These are phyloP conservation scores for Podaxis pistillaris DNA, from an alignment of 768 basidiomycete genomes.

Conservation along the genomic window DNA sequence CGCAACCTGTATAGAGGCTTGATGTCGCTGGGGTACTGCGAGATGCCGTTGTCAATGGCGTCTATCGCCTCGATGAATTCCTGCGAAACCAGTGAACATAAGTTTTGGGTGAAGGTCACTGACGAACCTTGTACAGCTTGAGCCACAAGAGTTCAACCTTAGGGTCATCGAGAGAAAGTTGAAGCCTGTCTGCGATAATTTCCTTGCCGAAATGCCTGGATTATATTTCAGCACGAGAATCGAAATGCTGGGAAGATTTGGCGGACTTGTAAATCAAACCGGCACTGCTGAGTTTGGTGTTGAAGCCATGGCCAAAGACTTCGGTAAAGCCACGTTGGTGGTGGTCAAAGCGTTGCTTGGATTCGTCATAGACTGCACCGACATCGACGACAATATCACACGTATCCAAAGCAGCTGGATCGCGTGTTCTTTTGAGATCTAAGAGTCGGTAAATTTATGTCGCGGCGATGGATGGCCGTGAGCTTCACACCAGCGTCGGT, in stretches of 20 bases:
- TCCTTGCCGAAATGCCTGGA: conserved; percentile 85
- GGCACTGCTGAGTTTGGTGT: conserved; percentile 88
- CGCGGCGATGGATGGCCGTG: not conserved
- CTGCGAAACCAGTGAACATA: conserved; percentile 30
- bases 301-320: conserved; percentile 84
- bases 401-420: conserved; percentile 65
- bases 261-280: conserved; percentile 94
- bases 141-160: conserved; percentile 79
- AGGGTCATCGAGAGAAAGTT: conserved; percentile 50
- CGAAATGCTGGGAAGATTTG: not conserved
- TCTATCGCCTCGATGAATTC: conserved; percentile 95
- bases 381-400: conserved; percentile 98
- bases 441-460: conserved; percentile 11
- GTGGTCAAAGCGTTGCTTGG: conserved; percentile 84
- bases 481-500: conserved; percentile 61
- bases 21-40: conserved; percentile 69
- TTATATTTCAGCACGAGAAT: conserved; percentile 3
- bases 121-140: conserved; percentile 77
- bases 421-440: conserved; percentile 73
- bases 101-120: not conserved
- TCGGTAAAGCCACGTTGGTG: conserved; percentile 93
- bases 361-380: conserved; percentile 86
- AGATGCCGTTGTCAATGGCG: conserved; percentile 93
- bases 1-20: conserved; percentile 69
- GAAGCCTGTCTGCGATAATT: conserved; percentile 66